A percentile compares a stretch with the other conserved stretches of the same genome.
phyloP scores from a whole-genome alignment of 1,284 basidiomycete species.

The Pascua sp. region DNA sequence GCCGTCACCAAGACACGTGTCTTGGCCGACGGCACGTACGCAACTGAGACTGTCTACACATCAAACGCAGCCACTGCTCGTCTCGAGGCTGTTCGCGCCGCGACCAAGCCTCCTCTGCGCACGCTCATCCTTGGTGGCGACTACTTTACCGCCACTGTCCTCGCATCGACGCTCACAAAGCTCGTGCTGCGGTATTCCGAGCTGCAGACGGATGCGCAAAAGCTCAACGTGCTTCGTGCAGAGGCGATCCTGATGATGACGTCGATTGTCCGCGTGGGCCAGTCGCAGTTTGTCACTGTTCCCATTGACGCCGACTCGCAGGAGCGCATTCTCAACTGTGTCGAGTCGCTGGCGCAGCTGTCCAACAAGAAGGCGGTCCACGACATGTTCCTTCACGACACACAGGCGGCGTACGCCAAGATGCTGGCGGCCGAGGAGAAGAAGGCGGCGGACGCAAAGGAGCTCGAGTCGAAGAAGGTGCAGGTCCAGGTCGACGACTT shows the following conservation, averaged over 20 bases:
- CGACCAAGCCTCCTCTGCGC: constrained; percentile 84
- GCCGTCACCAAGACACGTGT: constrained; percentile 60
- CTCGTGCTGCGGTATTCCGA: constrained; percentile 79
- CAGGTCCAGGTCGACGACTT: constrained; percentile 90
- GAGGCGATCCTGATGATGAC: constrained; percentile 99
- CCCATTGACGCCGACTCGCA: constrained; percentile 97
- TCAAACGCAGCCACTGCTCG: constrained; percentile 64
- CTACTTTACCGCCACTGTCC: constrained; percentile 91
- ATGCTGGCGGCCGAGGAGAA: constrained; percentile 91
- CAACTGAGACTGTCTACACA: constrained; percentile 87
- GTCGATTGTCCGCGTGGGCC: constrained; percentile 91
- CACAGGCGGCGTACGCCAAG: constrained; percentile 86
- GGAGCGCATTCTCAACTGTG: constrained; percentile 95
- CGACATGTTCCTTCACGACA: constrained; percentile 88
- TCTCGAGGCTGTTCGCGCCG: constrained; percentile 76
- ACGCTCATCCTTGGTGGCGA: constrained; percentile 90
- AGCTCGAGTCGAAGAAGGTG: constrained; percentile 68
- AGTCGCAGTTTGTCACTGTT: constrained; percentile 87
- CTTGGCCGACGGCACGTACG: constrained; percentile 95
- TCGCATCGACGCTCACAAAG: constrained; percentile 86
- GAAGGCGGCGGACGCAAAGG: constrained; percentile 84
- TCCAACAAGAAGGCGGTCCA: constrained; percentile 62
- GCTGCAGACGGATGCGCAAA: constrained; percentile 57
- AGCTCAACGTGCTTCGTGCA: constrained; percentile 73
- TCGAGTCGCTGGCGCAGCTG: constrained; percentile 80